Base-by-base conservation (phyloP, 768 basidiomycete genomes). In the Psilocybe tampanensis region DNA sequence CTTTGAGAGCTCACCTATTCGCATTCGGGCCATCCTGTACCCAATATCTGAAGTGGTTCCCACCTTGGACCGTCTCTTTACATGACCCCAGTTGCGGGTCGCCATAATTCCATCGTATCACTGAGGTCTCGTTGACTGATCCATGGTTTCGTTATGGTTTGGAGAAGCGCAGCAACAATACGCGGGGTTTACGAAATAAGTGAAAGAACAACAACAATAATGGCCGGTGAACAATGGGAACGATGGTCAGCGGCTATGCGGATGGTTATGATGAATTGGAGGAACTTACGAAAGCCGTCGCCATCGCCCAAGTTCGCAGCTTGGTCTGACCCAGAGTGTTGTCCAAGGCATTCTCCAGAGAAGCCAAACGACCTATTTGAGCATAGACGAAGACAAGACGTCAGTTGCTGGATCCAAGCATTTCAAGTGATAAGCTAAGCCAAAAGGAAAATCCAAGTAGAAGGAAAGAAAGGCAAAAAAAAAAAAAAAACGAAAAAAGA, bases 1-100 rank as follows among this genome's bases (percentile, higher is more conserved):
- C 29, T 29, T 29, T 4, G 29, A 29, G 9, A 29, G 9, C 80
- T 44, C 51, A 85, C 86, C 80, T 89, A 64, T 92, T 77, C 6
- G 76, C 86, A 2, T 69, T 24, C 12, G 73, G 59, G 0, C 92
- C 93, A 56, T 91, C 80, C 73, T 95, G 94, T 5, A 79, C 71
- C 94, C 93, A 95, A 70, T 94, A 95, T 39, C 94, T 83, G 67
- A 94, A 84, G 67, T 97, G 94, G 66, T 90, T 82, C 6, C 95
- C 95, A 1, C 94, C 94, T 62, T 90, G 67, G 41, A 95, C 80
- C 2, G 92, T 90, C 72, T 97, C 94, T 62, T 82, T 74, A 72
- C 95, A 96, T 1, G 94, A 83, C 0, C 95, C 95, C n/a, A 95
- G 70, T 50, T 85, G 75, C 0, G 86, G 82, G 63, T 96, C 86